Evolutionary conservation across 768 basidiomycete genomes (phyloP), one percentile per base, ranked within the genome.

Genomic region (Boletus pseudo-olivaceus): DNA sequence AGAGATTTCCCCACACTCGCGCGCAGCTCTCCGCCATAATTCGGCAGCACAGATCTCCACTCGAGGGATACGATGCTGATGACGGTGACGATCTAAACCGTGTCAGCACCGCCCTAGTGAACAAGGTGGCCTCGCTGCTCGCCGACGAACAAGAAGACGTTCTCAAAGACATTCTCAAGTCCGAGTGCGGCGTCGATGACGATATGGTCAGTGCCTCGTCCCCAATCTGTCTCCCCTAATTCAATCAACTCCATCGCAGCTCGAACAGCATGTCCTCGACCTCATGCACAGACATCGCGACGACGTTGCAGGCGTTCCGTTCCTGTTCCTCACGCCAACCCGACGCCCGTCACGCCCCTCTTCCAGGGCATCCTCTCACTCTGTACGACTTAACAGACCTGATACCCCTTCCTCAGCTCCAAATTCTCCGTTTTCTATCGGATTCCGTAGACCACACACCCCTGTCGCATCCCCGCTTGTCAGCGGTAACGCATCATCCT

Each of bases 241-340:
- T 57, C 50, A 57, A 56, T 49, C 51, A 42, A 49, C 41, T 56
- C 55, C 62, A 55, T 55, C 47, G 6, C 62, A 91, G 88, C 75
- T 93, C 57, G 94, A 97, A 66, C 89, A 94, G 62, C 83, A 86
- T 67, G 90, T 94, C 54, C 77, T 98, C 19, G 93, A 96, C 66
- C 81, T 97, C 57, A 97, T 98, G 95, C 95, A 98, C 74, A 88
- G 90, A 72, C 90, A 94, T 70, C 80, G 84, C 57, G 93, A 96
- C 78, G 87, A 91, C 75, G 75, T 87, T 38, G 83, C 86, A 12
- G 87, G 88, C 19, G 86, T 90, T 7, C 89, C 90, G 0, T 93
- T 93, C 67, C 74, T 91, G 52, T 90, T 87, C 72, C 76, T 93
- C 46, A 92, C 88, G 5, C 87, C 88, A 20, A 88, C 85, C 32